phyloP scores from a whole-genome alignment of 202 grass and related monocot genomes.

The Carex arenaria region DNA sequence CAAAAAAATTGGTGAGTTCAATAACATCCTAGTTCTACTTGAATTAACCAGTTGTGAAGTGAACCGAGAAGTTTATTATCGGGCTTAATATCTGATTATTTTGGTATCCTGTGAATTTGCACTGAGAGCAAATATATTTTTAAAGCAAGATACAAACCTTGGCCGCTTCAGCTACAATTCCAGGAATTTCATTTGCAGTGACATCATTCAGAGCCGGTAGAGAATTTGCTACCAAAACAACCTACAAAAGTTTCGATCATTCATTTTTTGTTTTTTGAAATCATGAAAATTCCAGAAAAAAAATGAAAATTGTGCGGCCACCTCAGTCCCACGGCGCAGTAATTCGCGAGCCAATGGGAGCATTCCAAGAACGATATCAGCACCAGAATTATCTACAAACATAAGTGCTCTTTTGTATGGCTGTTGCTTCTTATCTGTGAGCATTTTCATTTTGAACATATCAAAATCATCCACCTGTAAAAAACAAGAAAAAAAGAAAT shows the following conservation, averaged over 20 bases:
- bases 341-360: slow-evolving; percentile 91
- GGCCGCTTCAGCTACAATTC: slow-evolving; percentile 95
- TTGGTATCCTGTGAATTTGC: background rate
- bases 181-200: slow-evolving; percentile 91
- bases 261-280: background rate
- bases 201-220: slow-evolving; percentile 94
- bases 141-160: slow-evolving; percentile 44
- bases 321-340: slow-evolving; percentile 80
- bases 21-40: too few species aligned
- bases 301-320: slow-evolving; percentile 24
- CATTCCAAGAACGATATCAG: slow-evolving; percentile 98
- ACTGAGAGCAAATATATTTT: slow-evolving; percentile 1
- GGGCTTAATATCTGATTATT: background rate
- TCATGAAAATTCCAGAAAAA: background rate
- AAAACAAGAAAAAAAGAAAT: slow-evolving; percentile 18
- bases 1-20: too few species aligned
- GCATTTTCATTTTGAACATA: slow-evolving; percentile 84
- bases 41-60: background rate
- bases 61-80: background rate
- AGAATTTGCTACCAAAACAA: slow-evolving; percentile 95
- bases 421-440: slow-evolving; percentile 59
- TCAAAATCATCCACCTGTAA: slow-evolving; percentile 96
- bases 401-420: slow-evolving; percentile 94
- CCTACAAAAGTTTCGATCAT: slow-evolving; percentile 45
- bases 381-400: slow-evolving; percentile 97